Evolutionary conservation across 78 protist genomes (phyloP).

Genomic region (Dictyostelium firmibasis): DNA sequence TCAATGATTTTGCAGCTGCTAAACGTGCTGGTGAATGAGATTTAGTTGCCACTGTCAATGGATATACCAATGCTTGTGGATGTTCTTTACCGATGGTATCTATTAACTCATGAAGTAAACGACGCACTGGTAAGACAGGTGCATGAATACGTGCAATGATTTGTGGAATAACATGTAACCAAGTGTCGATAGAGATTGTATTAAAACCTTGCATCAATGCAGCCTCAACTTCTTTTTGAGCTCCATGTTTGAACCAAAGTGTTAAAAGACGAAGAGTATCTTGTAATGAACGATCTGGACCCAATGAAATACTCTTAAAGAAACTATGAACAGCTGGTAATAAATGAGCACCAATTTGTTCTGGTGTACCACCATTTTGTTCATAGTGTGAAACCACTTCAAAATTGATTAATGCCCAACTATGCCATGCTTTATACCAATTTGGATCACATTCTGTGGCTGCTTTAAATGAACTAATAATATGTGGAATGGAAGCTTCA

Average conservation of each 20-base stretch:
- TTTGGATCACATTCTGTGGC: conserved; percentile 85
- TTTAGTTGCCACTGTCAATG: conserved; percentile 97
- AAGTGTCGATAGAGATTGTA: conserved; percentile 92
- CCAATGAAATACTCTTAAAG: conserved; percentile 91
- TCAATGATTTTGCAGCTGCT: conserved; percentile 82
- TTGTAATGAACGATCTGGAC: conserved; percentile 80
- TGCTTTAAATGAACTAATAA: conserved; percentile 47
- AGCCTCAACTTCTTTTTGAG: conserved; percentile 76
- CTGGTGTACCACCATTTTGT: conserved; percentile 60
- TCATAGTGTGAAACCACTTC: conserved; percentile 86
- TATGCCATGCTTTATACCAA: conserved; percentile 98
- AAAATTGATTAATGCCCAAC: conserved; percentile 94
- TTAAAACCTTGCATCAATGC: conserved; percentile 84
- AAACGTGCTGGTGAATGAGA: conserved; percentile 81
- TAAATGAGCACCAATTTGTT: conserved; percentile 66
- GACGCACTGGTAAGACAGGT: conserved; percentile 73
- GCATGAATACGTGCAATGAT: conserved; percentile 97
- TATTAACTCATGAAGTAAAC: conserved; percentile 87
- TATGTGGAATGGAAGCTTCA: conserved; percentile 68
- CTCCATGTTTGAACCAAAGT: conserved; percentile 94
- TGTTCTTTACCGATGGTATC: conserved; percentile 92
- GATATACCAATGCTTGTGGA: conserved; percentile 99
- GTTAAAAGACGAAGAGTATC: conserved; percentile 94
- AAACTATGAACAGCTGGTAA: conserved; percentile 90
- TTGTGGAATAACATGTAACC: conserved; percentile 97